Evolutionary conservation across 768 basidiomycete species (phyloP).

Genomic region (Strobilomyces echinocephalus): DNA sequence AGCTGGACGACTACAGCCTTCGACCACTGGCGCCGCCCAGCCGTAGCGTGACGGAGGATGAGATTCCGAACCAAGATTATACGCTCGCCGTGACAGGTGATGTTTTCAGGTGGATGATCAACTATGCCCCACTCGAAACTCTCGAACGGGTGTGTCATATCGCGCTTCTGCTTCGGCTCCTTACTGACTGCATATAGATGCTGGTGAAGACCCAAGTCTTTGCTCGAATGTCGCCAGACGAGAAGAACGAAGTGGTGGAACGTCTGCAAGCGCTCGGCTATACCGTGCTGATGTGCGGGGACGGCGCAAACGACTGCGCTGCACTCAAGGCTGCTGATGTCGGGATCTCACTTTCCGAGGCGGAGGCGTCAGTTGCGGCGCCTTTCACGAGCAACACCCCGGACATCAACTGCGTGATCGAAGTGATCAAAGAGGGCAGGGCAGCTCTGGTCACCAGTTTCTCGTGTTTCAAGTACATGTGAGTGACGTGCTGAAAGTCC

Average conservation of each 20-base stretch:
- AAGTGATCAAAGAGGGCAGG: constrained; percentile 94
- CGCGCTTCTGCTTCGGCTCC: neutral
- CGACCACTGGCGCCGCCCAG: constrained; percentile 74
- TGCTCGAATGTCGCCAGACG: constrained; percentile 98
- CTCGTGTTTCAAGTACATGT: constrained; percentile 99
- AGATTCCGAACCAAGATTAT: constrained; percentile 80
- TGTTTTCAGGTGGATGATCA: constrained; percentile 97
- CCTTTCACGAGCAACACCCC: constrained; percentile 93
- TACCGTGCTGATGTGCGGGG: constrained; percentile 96
- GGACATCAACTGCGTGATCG: constrained; percentile 93
- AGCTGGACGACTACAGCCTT: constrained; percentile 83
- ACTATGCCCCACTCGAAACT: constrained; percentile 89
- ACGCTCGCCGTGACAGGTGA: constrained; percentile 91
- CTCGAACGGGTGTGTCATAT: constrained; percentile 65
- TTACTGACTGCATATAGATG: constrained; percentile 57
- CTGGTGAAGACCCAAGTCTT: constrained; percentile 95
- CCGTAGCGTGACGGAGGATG: constrained; percentile 64
- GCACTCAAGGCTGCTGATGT: constrained; percentile 98
- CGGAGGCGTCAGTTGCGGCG: constrained; percentile 96
- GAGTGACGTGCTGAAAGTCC: constrained; percentile 29
- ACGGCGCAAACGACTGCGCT: constrained; percentile 98
- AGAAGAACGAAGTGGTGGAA: constrained; percentile 98
- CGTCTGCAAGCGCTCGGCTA: constrained; percentile 90
- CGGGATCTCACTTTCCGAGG: constrained; percentile 93
- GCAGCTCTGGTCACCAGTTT: constrained; percentile 97